A percentile compares a stretch with the other conserved stretches of the same genome.
These are phyloP conservation scores for Auricularia auricula-judae DNA, from an alignment of 768 basidiomycete genomes.

Conservation along the genomic window DNA sequence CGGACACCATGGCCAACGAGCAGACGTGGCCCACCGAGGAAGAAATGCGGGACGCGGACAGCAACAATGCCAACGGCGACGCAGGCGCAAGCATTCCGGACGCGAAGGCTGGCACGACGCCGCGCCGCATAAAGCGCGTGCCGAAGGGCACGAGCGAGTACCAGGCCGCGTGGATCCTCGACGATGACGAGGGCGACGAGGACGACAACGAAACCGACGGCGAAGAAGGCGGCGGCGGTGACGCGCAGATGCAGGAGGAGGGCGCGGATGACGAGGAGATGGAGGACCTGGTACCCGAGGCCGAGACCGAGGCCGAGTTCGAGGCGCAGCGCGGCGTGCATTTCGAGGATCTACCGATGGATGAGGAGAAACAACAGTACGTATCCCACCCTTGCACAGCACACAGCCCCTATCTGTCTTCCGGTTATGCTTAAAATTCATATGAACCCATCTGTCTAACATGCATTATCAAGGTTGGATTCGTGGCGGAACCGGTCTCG, in stretches of 20 bases:
- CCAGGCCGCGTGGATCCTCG: constrained; percentile 93
- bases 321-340: constrained; percentile 40
- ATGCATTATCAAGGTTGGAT: constrained; percentile 35
- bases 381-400: constrained; percentile 15
- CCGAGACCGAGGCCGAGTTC: constrained; percentile 43
- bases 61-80: constrained; percentile 11
- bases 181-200: constrained; percentile 61
- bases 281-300: constrained; percentile 24
- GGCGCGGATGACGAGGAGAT: constrained; percentile 18
- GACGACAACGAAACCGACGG: constrained; percentile 34
- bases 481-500: constrained; percentile 48
- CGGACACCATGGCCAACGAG: constrained; percentile 84
- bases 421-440: too few species aligned
- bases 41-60: constrained; percentile 53
- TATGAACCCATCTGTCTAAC: too few species aligned
- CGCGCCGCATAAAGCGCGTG: constrained; percentile 66
- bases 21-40: constrained; percentile 99
- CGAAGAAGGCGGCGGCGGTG: constrained; percentile 27
- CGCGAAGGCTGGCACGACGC: constrained; percentile 62
- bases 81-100: constrained; percentile 39
- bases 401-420: too few species aligned
- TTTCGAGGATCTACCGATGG: constrained; percentile 69
- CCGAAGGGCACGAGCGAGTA: constrained; percentile 96
- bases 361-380: constrained; percentile 82
- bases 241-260: constrained; percentile 15